A percentile compares a stretch with the other conserved stretches of the same genome.
phyloP scores from a whole-genome alignment of 305 asterid genomes.

The Fraxinus platypoda region DNA sequence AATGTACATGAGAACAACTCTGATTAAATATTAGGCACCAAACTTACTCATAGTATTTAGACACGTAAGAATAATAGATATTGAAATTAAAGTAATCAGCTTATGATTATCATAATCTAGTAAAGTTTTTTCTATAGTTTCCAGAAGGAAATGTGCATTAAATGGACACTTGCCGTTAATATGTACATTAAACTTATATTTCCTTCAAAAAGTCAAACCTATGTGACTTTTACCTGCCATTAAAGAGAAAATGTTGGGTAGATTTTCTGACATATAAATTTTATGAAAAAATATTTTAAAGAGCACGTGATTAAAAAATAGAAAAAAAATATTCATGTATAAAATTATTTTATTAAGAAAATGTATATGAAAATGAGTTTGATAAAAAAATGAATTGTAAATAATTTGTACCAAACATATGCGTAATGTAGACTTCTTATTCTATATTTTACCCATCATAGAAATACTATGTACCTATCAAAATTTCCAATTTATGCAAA shows the following conservation, averaged over 20 bases:
- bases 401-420: not conserved
- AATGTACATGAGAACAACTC: too few species aligned
- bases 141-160: not conserved
- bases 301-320: too few species aligned
- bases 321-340: too few species aligned
- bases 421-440: not conserved
- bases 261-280: not conserved
- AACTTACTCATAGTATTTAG: not conserved
- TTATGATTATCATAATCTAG: not conserved
- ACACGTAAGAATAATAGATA: not conserved
- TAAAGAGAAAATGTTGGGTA: not conserved
- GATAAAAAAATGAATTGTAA: too few species aligned
- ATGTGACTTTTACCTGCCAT: conserved; percentile 9
- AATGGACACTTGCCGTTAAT: not conserved
- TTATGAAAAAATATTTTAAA: too few species aligned
- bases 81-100: not conserved
- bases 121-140: not conserved
- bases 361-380: too few species aligned
- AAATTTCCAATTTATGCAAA: not conserved
- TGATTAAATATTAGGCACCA: not conserved
- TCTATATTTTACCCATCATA: not conserved
- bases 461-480: not conserved
- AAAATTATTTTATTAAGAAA: too few species aligned
- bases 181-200: not conserved
- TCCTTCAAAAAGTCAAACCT: not conserved